Conservation (phyloP, 768 basidiomycete genomes). For the Gyrodon lividus region DNA sequence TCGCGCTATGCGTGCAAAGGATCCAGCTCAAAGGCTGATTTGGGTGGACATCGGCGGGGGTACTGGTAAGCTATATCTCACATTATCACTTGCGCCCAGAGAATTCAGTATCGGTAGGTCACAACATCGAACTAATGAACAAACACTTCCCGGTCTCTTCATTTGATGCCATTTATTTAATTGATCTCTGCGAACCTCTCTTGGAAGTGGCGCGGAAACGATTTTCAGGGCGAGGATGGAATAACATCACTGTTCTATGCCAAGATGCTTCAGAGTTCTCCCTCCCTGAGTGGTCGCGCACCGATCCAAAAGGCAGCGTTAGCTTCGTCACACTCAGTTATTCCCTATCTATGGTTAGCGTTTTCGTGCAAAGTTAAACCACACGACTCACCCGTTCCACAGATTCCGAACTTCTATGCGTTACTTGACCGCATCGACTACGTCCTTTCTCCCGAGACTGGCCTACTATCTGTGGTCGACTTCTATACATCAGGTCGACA, state of each 20-base stretch:
- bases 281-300: constrained; percentile 56
- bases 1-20: constrained; percentile 40
- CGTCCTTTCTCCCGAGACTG: constrained; percentile 56
- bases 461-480: constrained; percentile 67
- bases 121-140: constrained; percentile 75
- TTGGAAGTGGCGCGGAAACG: constrained; percentile 69
- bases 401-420: constrained; percentile 64
- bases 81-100: neutral
- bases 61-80: constrained; percentile 41
- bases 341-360: constrained; percentile 53
- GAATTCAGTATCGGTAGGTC: constrained; percentile 35
- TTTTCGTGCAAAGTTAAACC: neutral
- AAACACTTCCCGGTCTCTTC: constrained; percentile 52
- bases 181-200: constrained; percentile 72
- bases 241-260: constrained; percentile 66
- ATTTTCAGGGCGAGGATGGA: constrained; percentile 67
- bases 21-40: constrained; percentile 50
- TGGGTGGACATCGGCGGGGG: constrained; percentile 84
- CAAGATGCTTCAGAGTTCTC: constrained; percentile 71
- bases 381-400: neutral
- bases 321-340: constrained; percentile 56
- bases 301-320: constrained; percentile 54
- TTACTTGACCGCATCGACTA: constrained; percentile 68
- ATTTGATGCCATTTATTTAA: constrained; percentile 68
- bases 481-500: constrained; percentile 66